These are phyloP conservation scores for Candida peoriensis DNA, from an alignment of 805 yeast species.

Conservation along the genomic window DNA sequence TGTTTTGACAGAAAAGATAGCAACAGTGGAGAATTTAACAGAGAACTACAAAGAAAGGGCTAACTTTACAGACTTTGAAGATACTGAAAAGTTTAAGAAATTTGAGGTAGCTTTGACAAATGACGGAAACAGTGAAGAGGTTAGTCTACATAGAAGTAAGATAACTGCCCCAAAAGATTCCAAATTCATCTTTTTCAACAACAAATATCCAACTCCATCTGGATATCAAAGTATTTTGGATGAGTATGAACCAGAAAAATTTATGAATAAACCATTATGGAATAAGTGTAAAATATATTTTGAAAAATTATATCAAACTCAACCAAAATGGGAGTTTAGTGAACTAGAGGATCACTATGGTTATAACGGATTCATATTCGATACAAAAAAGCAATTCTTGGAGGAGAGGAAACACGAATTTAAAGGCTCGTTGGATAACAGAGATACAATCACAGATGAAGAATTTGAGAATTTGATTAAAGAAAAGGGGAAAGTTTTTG, in stretches of 20 bases:
- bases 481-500: slow-evolving; percentile 7
- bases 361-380: slow-evolving; percentile 22
- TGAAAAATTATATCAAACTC: slow-evolving; percentile 10
- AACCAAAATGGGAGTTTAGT: slow-evolving; percentile 22
- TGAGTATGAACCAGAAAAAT: slow-evolving; percentile 12
- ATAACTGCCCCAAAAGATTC: not conserved
- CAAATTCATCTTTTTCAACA: slow-evolving; percentile 16
- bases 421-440: slow-evolving; percentile 10
- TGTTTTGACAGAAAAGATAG: no score
- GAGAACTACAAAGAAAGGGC: no score
- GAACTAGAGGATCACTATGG: slow-evolving; percentile 16
- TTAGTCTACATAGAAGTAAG: slow-evolving; percentile 2
- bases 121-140: no score
- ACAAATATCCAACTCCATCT: slow-evolving; percentile 16
- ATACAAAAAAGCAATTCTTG: slow-evolving; percentile 18
- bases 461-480: slow-evolving; percentile 9
- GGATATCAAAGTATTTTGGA: slow-evolving; percentile 18
- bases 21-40: no score
- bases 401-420: slow-evolving; percentile 14
- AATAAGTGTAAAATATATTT: slow-evolving; percentile 19
- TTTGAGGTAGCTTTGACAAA: no score
- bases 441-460: slow-evolving; percentile 9
- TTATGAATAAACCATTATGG: slow-evolving; percentile 8
- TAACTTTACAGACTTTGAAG: not conserved
- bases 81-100: slow-evolving; percentile 2